phyloP scores from a whole-genome alignment of 306 rosid genomes.

The Prunus mongolica region DNA sequence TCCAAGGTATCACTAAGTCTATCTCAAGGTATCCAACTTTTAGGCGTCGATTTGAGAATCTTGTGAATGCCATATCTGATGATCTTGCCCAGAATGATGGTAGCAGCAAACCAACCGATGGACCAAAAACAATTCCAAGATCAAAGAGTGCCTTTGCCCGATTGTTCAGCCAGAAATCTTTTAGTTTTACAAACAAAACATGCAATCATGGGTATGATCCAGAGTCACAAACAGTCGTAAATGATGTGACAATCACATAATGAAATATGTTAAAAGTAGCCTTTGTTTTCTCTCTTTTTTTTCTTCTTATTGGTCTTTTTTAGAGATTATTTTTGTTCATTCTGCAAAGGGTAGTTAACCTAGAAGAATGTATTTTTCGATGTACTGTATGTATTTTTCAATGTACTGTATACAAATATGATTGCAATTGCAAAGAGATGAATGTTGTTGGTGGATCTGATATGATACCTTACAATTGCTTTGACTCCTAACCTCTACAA shows the following conservation, averaged over 20 bases:
- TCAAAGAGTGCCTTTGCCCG: constrained; percentile 79
- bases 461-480: too few relatives aligned
- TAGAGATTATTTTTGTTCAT: background rate
- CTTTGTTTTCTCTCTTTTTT: background rate
- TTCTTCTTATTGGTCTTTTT: background rate
- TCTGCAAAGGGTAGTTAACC: background rate
- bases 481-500: too few relatives aligned
- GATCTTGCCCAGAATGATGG: constrained; percentile 49
- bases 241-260: constrained; percentile 44
- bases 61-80: constrained; percentile 45
- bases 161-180: constrained; percentile 54
- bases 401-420: background rate
- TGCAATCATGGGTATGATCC: constrained; percentile 39
- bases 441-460: too few relatives aligned
- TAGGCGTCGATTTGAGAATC: constrained; percentile 67
- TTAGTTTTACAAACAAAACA: constrained; percentile 43
- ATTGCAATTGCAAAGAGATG: too few relatives aligned
- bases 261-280: background rate
- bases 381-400: background rate
- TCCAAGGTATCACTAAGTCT: constrained; percentile 83
- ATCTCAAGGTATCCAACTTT: constrained; percentile 85
- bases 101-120: background rate
- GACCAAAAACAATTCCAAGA: constrained; percentile 38
- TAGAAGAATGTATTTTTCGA: background rate
- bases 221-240: constrained; percentile 37